Evolutionary conservation across 2,329 filamentous ascomycete genomes (phyloP), one percentile per base, ranked within the genome.

Genomic region (Alternaria brassicicola): DNA sequence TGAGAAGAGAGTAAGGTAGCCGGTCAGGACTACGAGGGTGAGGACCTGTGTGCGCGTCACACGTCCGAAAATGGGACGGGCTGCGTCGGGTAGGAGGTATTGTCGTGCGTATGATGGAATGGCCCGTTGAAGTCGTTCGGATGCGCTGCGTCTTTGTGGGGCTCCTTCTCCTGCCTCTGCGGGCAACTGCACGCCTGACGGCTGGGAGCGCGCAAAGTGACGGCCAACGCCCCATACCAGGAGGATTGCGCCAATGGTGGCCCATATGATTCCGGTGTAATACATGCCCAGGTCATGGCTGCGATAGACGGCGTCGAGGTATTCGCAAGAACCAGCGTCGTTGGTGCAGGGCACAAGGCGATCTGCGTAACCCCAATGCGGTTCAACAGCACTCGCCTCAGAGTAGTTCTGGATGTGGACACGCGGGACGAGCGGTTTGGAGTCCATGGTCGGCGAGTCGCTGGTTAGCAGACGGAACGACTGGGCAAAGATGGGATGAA

Each of bases 11-110:
- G 85, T 78, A 0, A 93, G 79, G 68, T 93, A 93, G 2, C 70
- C 83, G 1, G 81, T 72, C 1, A 93, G 74, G 9, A 86, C 75
- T 1, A 82, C 72, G 2, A 92, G 79, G 26, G 90, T 80, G 21
- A 86, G 67, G 3, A 92, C 82, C 70, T 93, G 90, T 6, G 91
- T 80, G 19, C 89, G 83, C 1, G 88, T 90, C 2, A 88, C 87
- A 59, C 86, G 82, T 26, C 89, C 89, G 64, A 93, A 92, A 51
- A 91, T 66, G 19, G 75, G 66, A 17, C 82, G 78, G 3, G 83
- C 75, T 3, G 83, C 81, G 65, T 91, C 88, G 0, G 86, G 86
- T 2, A 92, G 83, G 3, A 92, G 79, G 65, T 84, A 82, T 28
- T 78, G 80, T 17, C 86, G 80, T 13, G 75, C 69, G 4, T 77